Evolutionary conservation across 345 rosid genomes (phyloP), one percentile per base, ranked within the genome.

Genomic region (Diplotaxis tenuifolia): DNA sequence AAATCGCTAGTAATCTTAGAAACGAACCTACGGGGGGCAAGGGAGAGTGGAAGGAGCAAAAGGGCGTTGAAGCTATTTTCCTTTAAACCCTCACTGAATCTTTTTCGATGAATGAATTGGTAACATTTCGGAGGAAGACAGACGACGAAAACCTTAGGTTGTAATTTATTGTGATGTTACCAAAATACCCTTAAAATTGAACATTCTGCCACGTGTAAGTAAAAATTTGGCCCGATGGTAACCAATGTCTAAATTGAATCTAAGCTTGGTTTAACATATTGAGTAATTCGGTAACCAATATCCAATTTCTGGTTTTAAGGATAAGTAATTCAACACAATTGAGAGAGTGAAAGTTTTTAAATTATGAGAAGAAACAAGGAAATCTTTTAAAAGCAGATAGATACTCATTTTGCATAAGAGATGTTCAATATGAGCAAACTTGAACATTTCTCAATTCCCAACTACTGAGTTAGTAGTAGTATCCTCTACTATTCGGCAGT

Each of bases 371-470:
- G 14, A 3, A 10, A 36, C 10, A 36, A 10, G 42, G 10, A 10
- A 36, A 32, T 32, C 14, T 36, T 10, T 9, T 5, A 18, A 50
- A 49, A 49, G 6, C 34, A 64, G 68, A 15, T 9, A 23, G 20
- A n/a, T n/a, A n/a, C n/a, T 52, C 7, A 2, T 62, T 25, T 34
- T 64, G 9, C 34, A 58, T 58, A 47, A 67, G 65, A 58, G 49
- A 75, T 68, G 74, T 68, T 75, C 65, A 69, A 62, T 69, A 40
- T 42, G 65, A 75, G 59, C 14, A 55, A 68, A 63, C 70, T 69
- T 76, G 75, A 69, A 76, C 75, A 62, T 70, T 2, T 69, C 58
- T 40, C 70, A 14, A 12, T 52, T 12, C 32, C 20, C 28, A 56
- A 65, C 67, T 67, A 34, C 55, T 18, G 12, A 74, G 25, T 67